phyloP scores from a whole-genome alignment of 768 basidiomycete species.

The Leccinum imitatum region DNA sequence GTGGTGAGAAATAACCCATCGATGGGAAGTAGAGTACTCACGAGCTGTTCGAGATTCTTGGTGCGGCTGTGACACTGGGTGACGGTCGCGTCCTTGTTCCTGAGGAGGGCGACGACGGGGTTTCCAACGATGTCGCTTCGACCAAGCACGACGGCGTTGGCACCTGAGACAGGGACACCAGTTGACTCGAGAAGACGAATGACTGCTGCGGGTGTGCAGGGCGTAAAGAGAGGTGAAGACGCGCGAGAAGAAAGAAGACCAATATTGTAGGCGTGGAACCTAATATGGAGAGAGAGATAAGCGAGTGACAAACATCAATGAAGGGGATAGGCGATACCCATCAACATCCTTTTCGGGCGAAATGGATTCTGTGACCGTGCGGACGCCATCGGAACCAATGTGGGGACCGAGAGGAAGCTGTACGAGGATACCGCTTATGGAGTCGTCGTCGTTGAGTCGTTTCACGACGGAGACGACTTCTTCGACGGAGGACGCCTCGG shows the following conservation, averaged over 20 bases:
- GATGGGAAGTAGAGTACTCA: conserved; percentile 38
- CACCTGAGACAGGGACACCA: conserved; percentile 72
- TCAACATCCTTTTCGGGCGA: conserved; percentile 96
- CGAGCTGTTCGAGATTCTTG: conserved; percentile 74
- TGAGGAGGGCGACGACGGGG: conserved; percentile 88
- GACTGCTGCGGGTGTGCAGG: conserved; percentile 94
- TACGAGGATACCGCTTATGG: conserved; percentile 87
- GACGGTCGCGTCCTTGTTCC: conserved; percentile 91
- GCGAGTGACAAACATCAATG: conserved; percentile 1
- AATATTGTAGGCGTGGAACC: conserved; percentile 98
- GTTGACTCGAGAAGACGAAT: conserved; percentile 89
- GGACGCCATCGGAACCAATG: conserved; percentile 78
- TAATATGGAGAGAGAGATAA: conserved; percentile 29
- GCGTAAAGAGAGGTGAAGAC: conserved; percentile 83
- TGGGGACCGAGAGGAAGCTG: conserved; percentile 92
- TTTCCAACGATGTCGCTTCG: conserved; percentile 98
- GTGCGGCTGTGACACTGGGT: conserved; percentile 97
- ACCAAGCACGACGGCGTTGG: conserved; percentile 89
- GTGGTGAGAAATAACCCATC: conserved; percentile 7
- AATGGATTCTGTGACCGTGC: conserved; percentile 91
- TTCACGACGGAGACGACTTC: conserved; percentile 76
- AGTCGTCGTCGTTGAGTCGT: conserved; percentile 78
- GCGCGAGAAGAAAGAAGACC: conserved; percentile 92
- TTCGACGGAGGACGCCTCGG: conserved; percentile 67
- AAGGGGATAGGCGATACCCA: conserved; percentile 54